Evolutionary conservation across 208 protist genomes (phyloP), one percentile per base, ranked within the genome.

Genomic region (Tritrichomonas foetus): DNA sequence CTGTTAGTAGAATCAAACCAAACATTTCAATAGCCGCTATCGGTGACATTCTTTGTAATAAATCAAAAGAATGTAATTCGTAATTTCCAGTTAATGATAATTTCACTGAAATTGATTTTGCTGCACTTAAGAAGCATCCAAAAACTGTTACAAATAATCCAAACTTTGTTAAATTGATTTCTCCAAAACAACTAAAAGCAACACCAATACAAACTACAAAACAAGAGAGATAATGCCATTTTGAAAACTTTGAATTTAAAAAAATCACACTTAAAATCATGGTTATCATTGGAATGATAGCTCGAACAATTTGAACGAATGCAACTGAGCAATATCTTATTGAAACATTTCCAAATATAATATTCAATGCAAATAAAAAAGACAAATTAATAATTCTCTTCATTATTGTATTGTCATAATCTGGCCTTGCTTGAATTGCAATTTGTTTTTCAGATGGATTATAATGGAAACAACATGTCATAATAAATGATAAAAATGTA

Each of bases 281-380:
- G 49, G 74, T 82, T 1, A 82, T 50, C 41, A 82, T n/a, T n/a
- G 74, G 74, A 82, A 82, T 82, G 9, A 82, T 82, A 25, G 74
- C 74, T 41, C 74, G 36, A n/a, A 82, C 74, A 50, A 82, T 53
- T 82, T 82, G 74, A 50, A 47, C 41, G 27, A 82, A 82, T 13
- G 74, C 74, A 1, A 82, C 74, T 14, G 74, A 82, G 16, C 74
- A 82, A 82, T 82, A 82, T 8, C 41, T 20, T n/a, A 82, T 36
- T 13, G 74, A 82, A 53, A 0, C 30, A 53, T 82, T 82, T n/a
- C 74, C 74, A 50, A 47, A 50, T n/a, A 82, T 47, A 25, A 82
- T 82, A n/a, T 82, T 82, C 16, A 82, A 30, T n/a, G 74, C n/a
- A 47, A 82, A 82, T 82, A 82, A 82, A 53, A 82, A n/a, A 30